Evolutionary conservation across 306 rosid genomes (phyloP).

Genomic region (Citrullus amarus): DNA sequence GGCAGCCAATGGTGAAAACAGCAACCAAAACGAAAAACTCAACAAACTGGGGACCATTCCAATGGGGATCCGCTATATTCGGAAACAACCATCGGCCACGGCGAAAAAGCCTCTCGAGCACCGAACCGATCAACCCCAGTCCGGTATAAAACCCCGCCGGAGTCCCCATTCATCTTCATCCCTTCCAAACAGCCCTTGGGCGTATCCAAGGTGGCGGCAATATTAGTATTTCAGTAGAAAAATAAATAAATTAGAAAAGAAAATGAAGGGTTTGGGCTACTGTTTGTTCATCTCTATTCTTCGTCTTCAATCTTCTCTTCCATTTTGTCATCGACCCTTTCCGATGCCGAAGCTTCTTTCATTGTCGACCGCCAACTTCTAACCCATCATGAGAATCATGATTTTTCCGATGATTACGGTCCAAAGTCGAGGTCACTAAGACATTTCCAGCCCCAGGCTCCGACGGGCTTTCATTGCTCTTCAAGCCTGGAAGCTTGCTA

Average conservation of each 20-base stretch:
- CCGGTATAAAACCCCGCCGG: not conserved
- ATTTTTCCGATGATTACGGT: conserved; percentile 28
- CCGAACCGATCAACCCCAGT: too few species aligned
- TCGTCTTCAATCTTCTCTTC: conserved; percentile 1
- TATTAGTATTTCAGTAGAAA: not conserved
- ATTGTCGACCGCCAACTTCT: conserved; percentile 53
- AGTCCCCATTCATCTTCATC: not conserved
- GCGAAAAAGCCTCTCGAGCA: not conserved
- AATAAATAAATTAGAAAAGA: not conserved
- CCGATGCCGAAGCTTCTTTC: conserved; percentile 28
- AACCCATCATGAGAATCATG: conserved; percentile 17
- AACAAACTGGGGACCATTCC: not conserved
- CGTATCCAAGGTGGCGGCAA: conserved; percentile 24
- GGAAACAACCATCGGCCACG: not conserved
- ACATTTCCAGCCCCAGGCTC: conserved; percentile 29
- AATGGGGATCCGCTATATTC: not conserved
- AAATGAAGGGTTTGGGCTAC: conserved; percentile 23
- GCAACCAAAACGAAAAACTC: not conserved
- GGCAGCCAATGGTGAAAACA: not conserved
- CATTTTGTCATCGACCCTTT: conserved; percentile 24
- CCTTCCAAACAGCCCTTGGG: conserved; percentile 19
- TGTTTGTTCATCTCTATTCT: conserved; percentile 9
- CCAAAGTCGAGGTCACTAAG: not conserved
- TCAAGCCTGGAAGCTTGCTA: conserved; percentile 46
- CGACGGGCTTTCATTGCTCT: conserved; percentile 53